Base-by-base conservation (phyloP, 176 grass and related monocot species). In the Musa beccarii region DNA sequence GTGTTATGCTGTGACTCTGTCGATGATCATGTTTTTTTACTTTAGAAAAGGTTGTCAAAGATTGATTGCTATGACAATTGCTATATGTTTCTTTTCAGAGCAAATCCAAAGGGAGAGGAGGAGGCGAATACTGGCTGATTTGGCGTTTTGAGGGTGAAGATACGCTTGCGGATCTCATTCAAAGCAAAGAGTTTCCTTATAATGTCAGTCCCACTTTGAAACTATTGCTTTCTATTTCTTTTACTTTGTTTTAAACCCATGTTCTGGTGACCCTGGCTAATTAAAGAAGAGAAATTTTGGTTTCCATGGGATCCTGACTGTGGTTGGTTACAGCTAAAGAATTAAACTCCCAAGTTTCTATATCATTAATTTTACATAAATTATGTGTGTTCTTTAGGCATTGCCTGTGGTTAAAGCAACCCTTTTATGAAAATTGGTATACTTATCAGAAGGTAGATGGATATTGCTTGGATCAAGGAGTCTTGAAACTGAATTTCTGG, bases 181-280 rank as follows among this genome's bases (percentile, higher is more conserved):
- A 84, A 86, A 99, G 88, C 86, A 94, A 94, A 86, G 90, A 99
- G 50, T 99, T 99, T 71, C 95, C 95, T 16, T 99, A 99, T 78
- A 99, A 99, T 89, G 95, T 94, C 83, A 94, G 89, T 89, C 71
- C 52, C 49, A 22, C 17, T 59, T 54, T 76, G 34, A 34, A n/a
- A 26, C 43, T 49, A 77, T 63, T 16, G 16, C 34, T 43, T 64
- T 23, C 9, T 52, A 29, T 57, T 9, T 59, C 52, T 2, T 19
- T 55, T 26, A 9, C 51, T 76, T 28, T 24, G 11, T 52, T 54
- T 74, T 34, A 1, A 62, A 43, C 16, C 21, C 7, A 51, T 70
- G 34, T 9, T 70, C 17, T 9, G 9, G 17, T 21, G 16, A 16
- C 65, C 34, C 24, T 68, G 65, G 11, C 5, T 10, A 13, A 15